phyloP scores from a whole-genome alignment of 176 grass and related monocot genomes.

The Aechmea fasciata region DNA sequence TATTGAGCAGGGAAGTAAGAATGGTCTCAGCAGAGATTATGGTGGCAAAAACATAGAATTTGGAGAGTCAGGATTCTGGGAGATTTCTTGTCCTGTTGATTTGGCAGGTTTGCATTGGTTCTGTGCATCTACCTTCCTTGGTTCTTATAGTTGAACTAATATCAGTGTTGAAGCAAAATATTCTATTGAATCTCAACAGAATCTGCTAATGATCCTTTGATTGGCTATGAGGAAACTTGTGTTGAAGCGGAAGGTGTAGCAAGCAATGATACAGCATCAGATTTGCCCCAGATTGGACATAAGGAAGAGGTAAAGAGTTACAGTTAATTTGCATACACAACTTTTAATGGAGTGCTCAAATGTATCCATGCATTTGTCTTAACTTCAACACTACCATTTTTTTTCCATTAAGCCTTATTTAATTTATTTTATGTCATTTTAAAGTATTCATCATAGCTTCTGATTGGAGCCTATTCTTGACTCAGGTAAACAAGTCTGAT shows the following conservation, averaged over 20 bases:
- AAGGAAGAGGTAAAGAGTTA: neutral
- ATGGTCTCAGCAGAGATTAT: neutral
- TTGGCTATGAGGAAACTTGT: constrained; percentile 6
- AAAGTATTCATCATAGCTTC: neutral
- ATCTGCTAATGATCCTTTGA: constrained; percentile 11
- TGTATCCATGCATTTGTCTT: too few species aligned
- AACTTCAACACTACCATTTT: too few species aligned
- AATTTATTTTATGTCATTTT: neutral
- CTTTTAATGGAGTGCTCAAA: neutral
- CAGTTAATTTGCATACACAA: neutral
- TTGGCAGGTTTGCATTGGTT: constrained; percentile 18
- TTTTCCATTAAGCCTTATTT: too few species aligned
- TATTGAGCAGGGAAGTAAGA: neutral
- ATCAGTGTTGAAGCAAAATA: constrained; percentile 7
- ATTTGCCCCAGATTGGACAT: constrained; percentile 15
- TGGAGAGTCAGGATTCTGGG: neutral
- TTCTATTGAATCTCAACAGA: constrained; percentile 22
- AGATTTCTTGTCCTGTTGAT: constrained; percentile 8
- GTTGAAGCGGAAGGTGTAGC: neutral
- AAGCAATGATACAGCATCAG: constrained; percentile 16
- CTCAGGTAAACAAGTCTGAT: neutral
- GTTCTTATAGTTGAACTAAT: constrained; percentile 3
- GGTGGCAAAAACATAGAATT: neutral
- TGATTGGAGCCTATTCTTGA: neutral
- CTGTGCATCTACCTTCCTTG: neutral